Percentiles rank a stretch among this genome's conserved stretches.
phyloP scores from a whole-genome alignment of 192 early-diverging fungal species.

The Dissophora ornata region DNA sequence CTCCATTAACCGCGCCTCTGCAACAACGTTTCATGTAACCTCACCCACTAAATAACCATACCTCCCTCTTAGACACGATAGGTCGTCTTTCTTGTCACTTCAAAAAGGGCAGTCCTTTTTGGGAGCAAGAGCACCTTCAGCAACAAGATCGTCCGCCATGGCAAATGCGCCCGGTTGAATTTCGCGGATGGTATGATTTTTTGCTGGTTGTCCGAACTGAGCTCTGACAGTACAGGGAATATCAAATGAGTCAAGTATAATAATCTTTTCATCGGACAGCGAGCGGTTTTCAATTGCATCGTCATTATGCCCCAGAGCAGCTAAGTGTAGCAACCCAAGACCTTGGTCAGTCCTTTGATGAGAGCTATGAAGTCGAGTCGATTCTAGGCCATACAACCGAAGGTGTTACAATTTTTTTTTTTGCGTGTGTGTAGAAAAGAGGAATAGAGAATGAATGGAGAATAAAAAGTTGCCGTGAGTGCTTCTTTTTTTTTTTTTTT shows the following conservation, averaged over 20 bases:
- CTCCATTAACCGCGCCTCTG: no score
- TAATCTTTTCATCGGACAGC: conserved; percentile 8
- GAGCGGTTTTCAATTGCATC: background rate
- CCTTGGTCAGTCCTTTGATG: background rate
- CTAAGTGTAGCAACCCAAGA: background rate
- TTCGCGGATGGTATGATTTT: conserved; percentile 1
- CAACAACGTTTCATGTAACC: no score
- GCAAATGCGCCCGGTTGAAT: conserved; percentile 2
- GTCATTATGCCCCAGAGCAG: conserved; percentile 12
- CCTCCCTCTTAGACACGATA: conserved; percentile 1
- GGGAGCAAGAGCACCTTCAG: conserved; percentile 5
- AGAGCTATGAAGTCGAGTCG: conserved; percentile 6
- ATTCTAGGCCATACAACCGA: conserved; percentile 8
- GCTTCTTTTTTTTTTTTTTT: no score
- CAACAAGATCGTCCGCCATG: background rate
- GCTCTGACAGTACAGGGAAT: conserved; percentile 12
- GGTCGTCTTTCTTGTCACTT: background rate
- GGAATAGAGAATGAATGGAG: no score
- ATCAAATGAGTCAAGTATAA: conserved; percentile 10
- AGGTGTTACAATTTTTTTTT: no score
- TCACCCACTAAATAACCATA: no score
- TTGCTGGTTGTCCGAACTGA: background rate
- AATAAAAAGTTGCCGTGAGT: no score
- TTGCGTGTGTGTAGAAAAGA: no score
- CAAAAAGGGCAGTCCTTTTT: conserved; percentile 3